Evolutionary conservation across 1,139 yeast species (phyloP), one percentile per base, ranked within the genome.

Genomic region (Suhomyces wounanorum): DNA sequence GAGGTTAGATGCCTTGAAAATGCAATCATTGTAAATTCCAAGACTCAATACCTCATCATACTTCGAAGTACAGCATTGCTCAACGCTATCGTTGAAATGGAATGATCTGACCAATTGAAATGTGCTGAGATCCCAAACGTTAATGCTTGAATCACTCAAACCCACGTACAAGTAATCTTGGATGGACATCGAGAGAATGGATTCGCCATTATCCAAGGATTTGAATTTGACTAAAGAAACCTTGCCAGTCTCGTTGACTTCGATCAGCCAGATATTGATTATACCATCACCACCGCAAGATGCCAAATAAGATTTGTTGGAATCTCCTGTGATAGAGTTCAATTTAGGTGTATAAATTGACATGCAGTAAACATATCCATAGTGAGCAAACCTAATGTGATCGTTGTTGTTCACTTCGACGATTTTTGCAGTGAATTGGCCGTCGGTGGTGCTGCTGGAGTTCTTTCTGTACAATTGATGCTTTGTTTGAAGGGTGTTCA

Each of bases 251-350:
- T 57, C 50, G 10, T 45, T 44, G 1, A 26, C 13, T 1, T 51
- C 51, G 21, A 73, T 54, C 1, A 74, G 73, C 99, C 99, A 94
- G 13, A 91, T 67, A 59, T 88, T 89, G 23, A 88, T 81, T 2
- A 81, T 62, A 0, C 98, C 98, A 68, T 94, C 98, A 45, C 98
- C 98, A 46, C 97, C 96, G 31, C 96, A 95, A 36, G 76, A 68
- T 3, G 73, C 63, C 44, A 76, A 61, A n/a, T 37, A 49, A 9
- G 31, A 8, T 3, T 36, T 41, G 2, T 17, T 13, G 3, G 16
- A 10, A 17, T 51, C 50, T 7, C 54, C 51, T 2, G 60, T 53
- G 8, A 35, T 9, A 1, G 42, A 13, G n/a, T 37, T 38, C 18
- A 50, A 26, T 6, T 42, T 38, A n/a, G 52, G 52, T 8, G 43